These are phyloP conservation scores for Didymella glomerata DNA, from an alignment of 2,329 filamentous ascomycete genomes.

Conservation along the genomic window DNA sequence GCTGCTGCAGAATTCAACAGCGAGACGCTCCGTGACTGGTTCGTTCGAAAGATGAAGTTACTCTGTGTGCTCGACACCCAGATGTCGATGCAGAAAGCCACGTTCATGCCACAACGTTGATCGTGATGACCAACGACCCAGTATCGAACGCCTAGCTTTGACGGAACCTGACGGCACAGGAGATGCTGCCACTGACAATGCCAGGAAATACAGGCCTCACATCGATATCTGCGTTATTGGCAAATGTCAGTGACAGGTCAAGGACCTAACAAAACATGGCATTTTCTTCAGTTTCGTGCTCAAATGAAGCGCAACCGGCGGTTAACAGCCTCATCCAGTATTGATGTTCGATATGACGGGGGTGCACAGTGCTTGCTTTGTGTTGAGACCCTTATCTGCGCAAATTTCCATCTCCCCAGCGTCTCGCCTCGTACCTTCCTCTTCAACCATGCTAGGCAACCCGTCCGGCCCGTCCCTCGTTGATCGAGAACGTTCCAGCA, in stretches of 20 bases:
- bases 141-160: not conserved
- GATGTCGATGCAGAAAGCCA: not conserved
- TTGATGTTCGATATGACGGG: not conserved
- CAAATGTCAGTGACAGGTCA: not conserved
- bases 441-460: conserved; percentile 15
- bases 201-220: not conserved
- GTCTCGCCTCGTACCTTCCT: conserved; percentile 8
- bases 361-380: not conserved
- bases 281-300: not conserved
- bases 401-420: not conserved
- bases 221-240: not conserved
- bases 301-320: not conserved
- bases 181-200: no score
- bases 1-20: not conserved
- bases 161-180: no score
- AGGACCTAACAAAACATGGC: no score
- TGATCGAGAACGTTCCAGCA: conserved; percentile 12
- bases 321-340: not conserved
- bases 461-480: conserved; percentile 18
- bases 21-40: not conserved
- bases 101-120: not conserved
- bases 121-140: not conserved
- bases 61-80: not conserved
- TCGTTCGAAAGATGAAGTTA: not conserved
- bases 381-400: conserved; percentile 7